Evolutionary conservation across 108 stramenopile genomes (phyloP).

Genomic region (Nitzschia inconspicua): DNA sequence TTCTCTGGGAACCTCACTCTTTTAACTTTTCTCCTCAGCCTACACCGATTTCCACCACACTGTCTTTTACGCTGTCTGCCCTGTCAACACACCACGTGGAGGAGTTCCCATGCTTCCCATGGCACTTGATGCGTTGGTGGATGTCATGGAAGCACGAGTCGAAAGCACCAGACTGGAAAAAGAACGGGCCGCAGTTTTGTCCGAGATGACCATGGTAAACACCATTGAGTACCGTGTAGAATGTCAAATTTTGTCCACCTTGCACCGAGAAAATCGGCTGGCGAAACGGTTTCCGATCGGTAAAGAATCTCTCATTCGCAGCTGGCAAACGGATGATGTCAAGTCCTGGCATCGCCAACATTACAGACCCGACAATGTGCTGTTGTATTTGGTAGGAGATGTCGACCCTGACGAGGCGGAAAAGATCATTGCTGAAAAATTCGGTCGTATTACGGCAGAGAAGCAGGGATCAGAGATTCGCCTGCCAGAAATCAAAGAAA

Average conservation of each 20-base stretch:
- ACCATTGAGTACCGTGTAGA: constrained; percentile 97
- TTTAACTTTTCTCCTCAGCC: too few relatives aligned
- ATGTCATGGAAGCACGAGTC: constrained; percentile 95
- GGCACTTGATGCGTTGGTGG: constrained; percentile 93
- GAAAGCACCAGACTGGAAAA: constrained; percentile 92
- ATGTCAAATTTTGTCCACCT: constrained; percentile 92
- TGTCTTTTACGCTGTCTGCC: constrained; percentile 97
- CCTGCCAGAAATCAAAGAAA: constrained; percentile 61
- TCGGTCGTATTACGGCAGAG: constrained; percentile 78
- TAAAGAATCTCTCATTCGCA: constrained; percentile 89
- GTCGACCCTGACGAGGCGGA: constrained; percentile 82
- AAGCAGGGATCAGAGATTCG: constrained; percentile 74
- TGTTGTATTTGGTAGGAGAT: constrained; percentile 96
- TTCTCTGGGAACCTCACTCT: too few relatives aligned
- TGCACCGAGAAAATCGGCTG: constrained; percentile 95
- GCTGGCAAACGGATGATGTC: constrained; percentile 90
- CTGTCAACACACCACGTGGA: constrained; percentile 65
- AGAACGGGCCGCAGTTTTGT: constrained; percentile 93
- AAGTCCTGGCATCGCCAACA: constrained; percentile 94
- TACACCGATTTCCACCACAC: constrained; percentile 99
- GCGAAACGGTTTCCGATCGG: constrained; percentile 98
- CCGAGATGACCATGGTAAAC: constrained; percentile 98
- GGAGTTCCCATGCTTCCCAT: constrained; percentile 86
- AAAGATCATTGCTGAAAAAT: constrained; percentile 78
- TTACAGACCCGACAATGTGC: constrained; percentile 97